Evolutionary conservation across 202 grass and related monocot genomes (phyloP), one percentile per base, ranked within the genome.

Genomic region (Cymbopogon flexuosus): DNA sequence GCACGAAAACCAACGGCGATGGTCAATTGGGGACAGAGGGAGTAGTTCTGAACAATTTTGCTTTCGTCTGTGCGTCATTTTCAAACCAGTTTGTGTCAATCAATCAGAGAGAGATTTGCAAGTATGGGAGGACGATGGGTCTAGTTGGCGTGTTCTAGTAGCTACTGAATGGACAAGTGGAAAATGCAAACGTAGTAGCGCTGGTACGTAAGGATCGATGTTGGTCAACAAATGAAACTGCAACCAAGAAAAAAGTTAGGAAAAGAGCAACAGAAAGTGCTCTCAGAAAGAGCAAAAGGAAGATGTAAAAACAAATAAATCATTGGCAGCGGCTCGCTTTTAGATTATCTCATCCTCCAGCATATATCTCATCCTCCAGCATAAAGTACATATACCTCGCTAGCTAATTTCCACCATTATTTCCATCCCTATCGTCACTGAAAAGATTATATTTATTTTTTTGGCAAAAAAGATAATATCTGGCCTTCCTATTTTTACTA

Each of bases 181-280:
- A 10, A 49, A 18, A 16, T 49, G 46, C 15, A 18, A 19, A 0
- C 18, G n/a, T n/a, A 5, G 49, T 54, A 12, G 66, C 11, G 1
- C n/a, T 12, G 37, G 18, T 13, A 34, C 2, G 6, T 12, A 1
- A 13, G 54, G 70, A 21, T 3, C 1, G 0, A 27, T 45, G 24
- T 42, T 54, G 34, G 85, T 75, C 80, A 75, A 75, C 4, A 31
- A 31, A 70, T 5, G 2, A 64, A 79, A 13, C 21, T 79, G 16
- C 30, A 31, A 27, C 10, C 0, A 12, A 24, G 21, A 22, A 59
- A 61, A 33, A 56, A 61, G 24, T 5, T 31, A 62, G 11, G 33
- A 6, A 69, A 69, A 45, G 22, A 15, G 39, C 39, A 31, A 4
- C 6, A 15, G 0, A 70, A 70, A 29, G 21, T 27, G 12, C 5